These are phyloP conservation scores for Exophiala sideris DNA, from an alignment of 2,329 filamentous ascomycete species.

Conservation along the genomic window DNA sequence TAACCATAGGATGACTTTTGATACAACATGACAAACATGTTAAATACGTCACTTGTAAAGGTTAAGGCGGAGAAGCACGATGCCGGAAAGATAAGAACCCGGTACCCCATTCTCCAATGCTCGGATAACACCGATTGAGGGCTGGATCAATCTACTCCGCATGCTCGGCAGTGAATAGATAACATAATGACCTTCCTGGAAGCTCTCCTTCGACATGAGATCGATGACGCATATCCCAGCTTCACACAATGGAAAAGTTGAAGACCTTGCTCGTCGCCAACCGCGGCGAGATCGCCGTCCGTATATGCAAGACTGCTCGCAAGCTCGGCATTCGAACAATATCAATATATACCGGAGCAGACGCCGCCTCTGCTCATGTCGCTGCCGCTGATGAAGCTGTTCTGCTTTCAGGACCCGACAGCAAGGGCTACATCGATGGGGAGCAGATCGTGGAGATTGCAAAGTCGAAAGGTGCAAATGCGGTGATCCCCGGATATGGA, in stretches of 20 bases:
- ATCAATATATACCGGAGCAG: constrained; percentile 57
- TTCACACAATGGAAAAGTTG: constrained; percentile 36
- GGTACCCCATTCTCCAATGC: no score
- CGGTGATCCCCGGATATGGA: constrained; percentile 65
- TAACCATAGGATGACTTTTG: no score
- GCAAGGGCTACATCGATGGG: constrained; percentile 43
- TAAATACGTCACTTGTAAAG: no score
- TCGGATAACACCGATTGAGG: no score
- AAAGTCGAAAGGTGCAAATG: constrained; percentile 48
- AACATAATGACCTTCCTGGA: not conserved
- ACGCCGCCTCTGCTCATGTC: constrained; percentile 55
- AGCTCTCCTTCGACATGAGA: not conserved
- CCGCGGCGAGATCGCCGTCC: constrained; percentile 56
- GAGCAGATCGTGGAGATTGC: constrained; percentile 51
- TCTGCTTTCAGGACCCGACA: constrained; percentile 47
- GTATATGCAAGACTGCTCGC: constrained; percentile 47
- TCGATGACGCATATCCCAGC: not conserved
- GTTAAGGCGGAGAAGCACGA: no score
- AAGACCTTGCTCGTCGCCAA: constrained; percentile 58
- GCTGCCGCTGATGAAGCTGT: constrained; percentile 53
- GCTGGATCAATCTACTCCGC: no score
- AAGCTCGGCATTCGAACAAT: constrained; percentile 51
- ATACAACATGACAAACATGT: no score
- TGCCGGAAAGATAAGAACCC: no score
- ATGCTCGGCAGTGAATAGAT: no score